phyloP scores from a whole-genome alignment of 176 grass and related monocot species.

The Paspalum vaginatum region DNA sequence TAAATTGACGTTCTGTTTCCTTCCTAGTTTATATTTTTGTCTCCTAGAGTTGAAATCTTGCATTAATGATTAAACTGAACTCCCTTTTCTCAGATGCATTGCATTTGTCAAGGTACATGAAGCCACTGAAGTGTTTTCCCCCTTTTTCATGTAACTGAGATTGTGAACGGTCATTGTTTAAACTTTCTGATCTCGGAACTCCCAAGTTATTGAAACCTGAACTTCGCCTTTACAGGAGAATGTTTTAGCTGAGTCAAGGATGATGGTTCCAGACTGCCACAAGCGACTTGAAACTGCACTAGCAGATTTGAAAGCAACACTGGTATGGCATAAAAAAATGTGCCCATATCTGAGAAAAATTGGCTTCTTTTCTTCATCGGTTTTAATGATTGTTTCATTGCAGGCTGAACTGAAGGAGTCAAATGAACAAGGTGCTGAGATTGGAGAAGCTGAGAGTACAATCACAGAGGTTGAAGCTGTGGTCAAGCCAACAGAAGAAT shows the following conservation, averaged over 20 bases:
- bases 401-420: constrained; percentile 82
- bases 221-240: constrained; percentile 58
- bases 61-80: too few species aligned
- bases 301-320: constrained; percentile 71
- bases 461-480: constrained; percentile 72
- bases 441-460: constrained; percentile 73
- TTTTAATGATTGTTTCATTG: constrained; percentile 1
- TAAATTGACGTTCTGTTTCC: background rate
- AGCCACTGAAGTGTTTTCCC: background rate
- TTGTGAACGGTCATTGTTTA: background rate
- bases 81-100: constrained; percentile 1
- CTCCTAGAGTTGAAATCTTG: too few species aligned
- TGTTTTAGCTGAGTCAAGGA: constrained; percentile 92
- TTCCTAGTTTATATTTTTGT: background rate
- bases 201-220: background rate
- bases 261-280: constrained; percentile 94
- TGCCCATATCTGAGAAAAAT: background rate
- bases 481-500: constrained; percentile 54
- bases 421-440: constrained; percentile 67
- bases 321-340: constrained; percentile 45
- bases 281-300: constrained; percentile 82
- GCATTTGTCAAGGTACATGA: background rate
- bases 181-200: background rate
- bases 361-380: background rate
- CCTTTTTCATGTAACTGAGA: background rate